Conservation (phyloP, 306 rosid species). For the Begonia peltatifolia region DNA sequence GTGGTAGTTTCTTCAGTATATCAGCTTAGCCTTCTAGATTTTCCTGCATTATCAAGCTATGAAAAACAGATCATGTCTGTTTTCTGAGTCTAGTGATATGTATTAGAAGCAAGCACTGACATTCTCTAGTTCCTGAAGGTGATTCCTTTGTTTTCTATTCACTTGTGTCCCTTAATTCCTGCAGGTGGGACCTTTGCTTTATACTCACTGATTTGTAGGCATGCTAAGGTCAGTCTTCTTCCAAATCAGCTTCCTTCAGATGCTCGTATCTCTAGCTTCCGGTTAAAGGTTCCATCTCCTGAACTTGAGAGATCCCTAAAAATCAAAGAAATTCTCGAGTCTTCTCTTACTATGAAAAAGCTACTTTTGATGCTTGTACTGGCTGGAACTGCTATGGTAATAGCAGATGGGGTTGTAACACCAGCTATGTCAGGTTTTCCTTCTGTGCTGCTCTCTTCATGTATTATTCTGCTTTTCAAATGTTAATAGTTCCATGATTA, state of each 20-base stretch:
- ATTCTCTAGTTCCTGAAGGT: no score
- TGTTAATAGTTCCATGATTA: background rate
- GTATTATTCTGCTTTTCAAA: background rate
- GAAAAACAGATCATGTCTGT: no score
- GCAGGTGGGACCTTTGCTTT: constrained; percentile 99
- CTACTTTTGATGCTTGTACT: constrained; percentile 71
- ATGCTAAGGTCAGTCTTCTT: constrained; percentile 97
- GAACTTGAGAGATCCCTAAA: constrained; percentile 95
- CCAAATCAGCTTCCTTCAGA: constrained; percentile 97
- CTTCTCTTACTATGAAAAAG: constrained; percentile 73
- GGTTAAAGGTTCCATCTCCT: constrained; percentile 91
- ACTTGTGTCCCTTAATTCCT: background rate
- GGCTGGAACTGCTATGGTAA: constrained; percentile 97
- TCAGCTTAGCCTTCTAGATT: no score
- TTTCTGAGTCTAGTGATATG: no score
- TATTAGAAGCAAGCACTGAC: no score
- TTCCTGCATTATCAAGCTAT: no score
- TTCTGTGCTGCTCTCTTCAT: constrained; percentile 2
- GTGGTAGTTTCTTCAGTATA: no score
- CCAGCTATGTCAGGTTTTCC: constrained; percentile 83
- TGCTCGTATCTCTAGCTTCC: constrained; percentile 87
- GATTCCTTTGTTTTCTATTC: no score
- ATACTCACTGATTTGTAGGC: constrained; percentile 96
- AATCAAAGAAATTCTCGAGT: constrained; percentile 85
- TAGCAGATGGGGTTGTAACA: constrained; percentile 94